Percentiles rank a stretch among this genome's conserved stretches.
Conservation (phyloP, 2,329 filamentous ascomycete genomes). For the Phyllosticta citriasiana region DNA sequence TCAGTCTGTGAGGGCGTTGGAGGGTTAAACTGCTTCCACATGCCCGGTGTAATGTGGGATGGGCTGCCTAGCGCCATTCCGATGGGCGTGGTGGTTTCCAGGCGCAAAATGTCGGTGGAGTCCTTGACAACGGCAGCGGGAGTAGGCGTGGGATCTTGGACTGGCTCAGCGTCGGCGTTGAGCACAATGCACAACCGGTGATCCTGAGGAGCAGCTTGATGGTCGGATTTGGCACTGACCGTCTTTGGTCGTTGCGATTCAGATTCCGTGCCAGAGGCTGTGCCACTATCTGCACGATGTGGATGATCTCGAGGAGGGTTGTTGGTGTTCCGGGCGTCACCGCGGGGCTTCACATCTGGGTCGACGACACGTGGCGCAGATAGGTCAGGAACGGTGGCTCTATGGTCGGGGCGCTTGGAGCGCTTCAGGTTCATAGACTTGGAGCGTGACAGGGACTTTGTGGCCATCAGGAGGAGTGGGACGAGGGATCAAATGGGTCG, state of each 20-base stretch:
- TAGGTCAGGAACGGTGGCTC: not conserved
- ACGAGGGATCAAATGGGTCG: conserved; percentile 13
- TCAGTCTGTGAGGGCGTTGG: conserved; percentile 8
- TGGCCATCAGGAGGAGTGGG: conserved; percentile 20
- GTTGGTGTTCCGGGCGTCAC: not conserved
- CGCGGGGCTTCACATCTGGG: not conserved
- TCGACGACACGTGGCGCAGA: not conserved
- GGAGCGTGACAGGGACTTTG: conserved; percentile 28
- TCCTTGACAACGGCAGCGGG: conserved; percentile 21
- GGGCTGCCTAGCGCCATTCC: conserved; percentile 32
- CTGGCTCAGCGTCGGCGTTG: conserved; percentile 16
- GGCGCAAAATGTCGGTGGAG: conserved; percentile 18
- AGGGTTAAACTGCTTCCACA: conserved; percentile 13
- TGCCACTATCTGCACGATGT: conserved; percentile 13
- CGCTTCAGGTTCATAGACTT: conserved; percentile 17
- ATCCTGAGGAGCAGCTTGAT: conserved; percentile 25
- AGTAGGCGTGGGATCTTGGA: conserved; percentile 20
- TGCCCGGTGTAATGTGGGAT: conserved; percentile 20
- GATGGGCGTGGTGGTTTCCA: conserved; percentile 20
- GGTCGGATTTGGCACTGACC: conserved; percentile 24
- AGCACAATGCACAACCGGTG: conserved; percentile 20
- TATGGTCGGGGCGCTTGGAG: conserved; percentile 5
- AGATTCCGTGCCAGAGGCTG: conserved; percentile 26
- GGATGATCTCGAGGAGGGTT: not conserved
- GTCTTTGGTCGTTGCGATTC: conserved; percentile 25